Percentiles rank a stretch among this genome's conserved stretches.
Conservation (phyloP, 2,329 filamentous ascomycete genomes). For the Mycogone perniciosa region DNA sequence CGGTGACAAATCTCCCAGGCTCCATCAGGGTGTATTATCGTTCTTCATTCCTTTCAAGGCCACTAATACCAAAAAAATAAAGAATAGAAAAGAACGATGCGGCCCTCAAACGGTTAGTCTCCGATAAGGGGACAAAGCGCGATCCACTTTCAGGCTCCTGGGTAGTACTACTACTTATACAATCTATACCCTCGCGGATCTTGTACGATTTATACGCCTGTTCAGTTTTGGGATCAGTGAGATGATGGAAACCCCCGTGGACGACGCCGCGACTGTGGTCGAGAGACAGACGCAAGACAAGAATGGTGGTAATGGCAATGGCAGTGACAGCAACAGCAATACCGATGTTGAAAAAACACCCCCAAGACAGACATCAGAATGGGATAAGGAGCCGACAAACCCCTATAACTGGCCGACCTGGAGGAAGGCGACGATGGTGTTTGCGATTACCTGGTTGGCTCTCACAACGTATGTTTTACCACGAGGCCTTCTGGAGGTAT, state of each 20-base stretch:
- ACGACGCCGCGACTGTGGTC: neutral
- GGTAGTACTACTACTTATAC: too few species aligned
- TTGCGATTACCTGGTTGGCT: constrained; percentile 32
- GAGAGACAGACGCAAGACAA: neutral
- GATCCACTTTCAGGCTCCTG: too few species aligned
- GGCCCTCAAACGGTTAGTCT: too few species aligned
- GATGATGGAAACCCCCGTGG: neutral
- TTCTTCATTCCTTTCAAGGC: too few species aligned
- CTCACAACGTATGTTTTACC: constrained; percentile 34
- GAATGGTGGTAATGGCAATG: neutral
- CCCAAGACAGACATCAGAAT: neutral
- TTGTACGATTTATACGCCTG: too few species aligned
- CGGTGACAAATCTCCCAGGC: too few species aligned
- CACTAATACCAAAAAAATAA: too few species aligned
- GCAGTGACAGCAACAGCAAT: neutral
- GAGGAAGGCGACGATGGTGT: constrained; percentile 35
- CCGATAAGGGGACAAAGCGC: too few species aligned
- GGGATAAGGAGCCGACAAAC: constrained; percentile 26
- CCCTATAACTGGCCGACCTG: constrained; percentile 44
- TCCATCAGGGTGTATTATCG: too few species aligned
- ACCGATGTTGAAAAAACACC: neutral
- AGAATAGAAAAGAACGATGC: too few species aligned
- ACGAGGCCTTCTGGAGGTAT: neutral
- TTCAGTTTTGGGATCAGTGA: neutral
- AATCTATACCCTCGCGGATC: too few species aligned